Evolutionary conservation across 1,284 basidiomycete species (phyloP), one percentile per base, ranked within the genome.

Genomic region (Cyathus olla): DNA sequence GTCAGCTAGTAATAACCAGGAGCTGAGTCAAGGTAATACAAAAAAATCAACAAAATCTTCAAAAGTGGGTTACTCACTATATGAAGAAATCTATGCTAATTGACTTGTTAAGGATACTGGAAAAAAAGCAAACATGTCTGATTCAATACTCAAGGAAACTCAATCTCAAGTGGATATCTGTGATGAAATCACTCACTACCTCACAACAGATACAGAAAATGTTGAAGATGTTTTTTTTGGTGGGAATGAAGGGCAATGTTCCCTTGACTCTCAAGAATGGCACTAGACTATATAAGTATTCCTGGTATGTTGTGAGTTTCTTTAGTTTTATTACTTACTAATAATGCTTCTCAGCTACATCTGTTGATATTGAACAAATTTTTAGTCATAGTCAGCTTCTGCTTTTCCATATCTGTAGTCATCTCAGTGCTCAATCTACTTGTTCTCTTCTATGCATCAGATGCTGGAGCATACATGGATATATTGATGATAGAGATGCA

Each of bases 381-480:
- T 78, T 77, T 61, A 73, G 72, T 54, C 55, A 61, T 10, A 72
- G 76, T 10, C 62, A 63, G 6, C 58, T 76, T 10, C 50, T 78
- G 3, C 61, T 79, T 5, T 66, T 66, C 3, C 72, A 77, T 55
- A 56, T 72, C 9, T 62, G 66, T 6, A 76, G 70, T 55, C 51
- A 69, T 0, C 66, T 79, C 17, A 72, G 71, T 17, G 66, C 68
- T 5, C 61, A 68, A 37, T 64, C 66, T 3, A 76, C 66, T 10
- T 63, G 66, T 19, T 72, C 74, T 0, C 63, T 78, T 27, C 50
- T 79, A 28, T 80, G 76, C 57, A 63, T 80, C 17, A 65, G 71
- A 37, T 49, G 17, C 21, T 80, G 77, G 76, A 72, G 68, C 46
- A 24, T 15, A 31, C 3, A n/a, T 4, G 31, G 50, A 8, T 35